Conservation (phyloP, 129 eudicot species). For the Ambrosia artemisiifolia region DNA sequence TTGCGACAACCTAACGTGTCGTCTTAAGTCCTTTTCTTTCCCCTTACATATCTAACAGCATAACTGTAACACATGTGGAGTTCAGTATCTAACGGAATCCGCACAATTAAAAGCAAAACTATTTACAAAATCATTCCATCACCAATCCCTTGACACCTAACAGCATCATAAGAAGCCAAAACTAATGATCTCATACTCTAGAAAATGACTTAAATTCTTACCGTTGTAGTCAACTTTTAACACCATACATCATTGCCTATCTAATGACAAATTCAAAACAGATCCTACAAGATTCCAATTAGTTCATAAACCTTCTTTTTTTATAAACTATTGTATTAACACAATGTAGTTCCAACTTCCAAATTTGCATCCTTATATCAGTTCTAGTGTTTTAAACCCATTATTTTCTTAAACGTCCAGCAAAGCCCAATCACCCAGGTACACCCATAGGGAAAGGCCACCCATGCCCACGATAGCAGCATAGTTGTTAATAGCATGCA, state of each 20-base stretch:
- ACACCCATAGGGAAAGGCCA: too few relatives aligned
- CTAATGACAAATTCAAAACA: neutral
- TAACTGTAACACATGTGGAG: slow-evolving; percentile 1
- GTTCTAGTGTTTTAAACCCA: neutral
- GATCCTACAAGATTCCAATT: neutral
- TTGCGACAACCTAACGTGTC: neutral
- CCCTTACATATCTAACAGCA: neutral
- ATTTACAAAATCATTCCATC: neutral
- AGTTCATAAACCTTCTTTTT: neutral
- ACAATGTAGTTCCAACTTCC: neutral
- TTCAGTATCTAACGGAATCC: neutral
- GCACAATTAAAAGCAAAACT: neutral
- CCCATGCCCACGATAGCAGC: too few relatives aligned
- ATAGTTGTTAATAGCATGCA: too few relatives aligned
- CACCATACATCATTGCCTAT: neutral
- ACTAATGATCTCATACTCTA: neutral
- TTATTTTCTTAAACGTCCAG: too few relatives aligned
- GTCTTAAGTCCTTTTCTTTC: neutral
- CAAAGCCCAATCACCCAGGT: too few relatives aligned
- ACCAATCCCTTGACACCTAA: neutral
- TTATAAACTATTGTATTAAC: neutral
- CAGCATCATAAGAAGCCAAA: neutral
- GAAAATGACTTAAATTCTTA: neutral
- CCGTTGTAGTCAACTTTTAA: neutral
- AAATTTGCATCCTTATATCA: neutral